A percentile compares a stretch with the other conserved stretches of the same genome.
These are phyloP conservation scores for Exidia glandulosa DNA, from an alignment of 768 basidiomycete genomes.

Conservation along the genomic window DNA sequence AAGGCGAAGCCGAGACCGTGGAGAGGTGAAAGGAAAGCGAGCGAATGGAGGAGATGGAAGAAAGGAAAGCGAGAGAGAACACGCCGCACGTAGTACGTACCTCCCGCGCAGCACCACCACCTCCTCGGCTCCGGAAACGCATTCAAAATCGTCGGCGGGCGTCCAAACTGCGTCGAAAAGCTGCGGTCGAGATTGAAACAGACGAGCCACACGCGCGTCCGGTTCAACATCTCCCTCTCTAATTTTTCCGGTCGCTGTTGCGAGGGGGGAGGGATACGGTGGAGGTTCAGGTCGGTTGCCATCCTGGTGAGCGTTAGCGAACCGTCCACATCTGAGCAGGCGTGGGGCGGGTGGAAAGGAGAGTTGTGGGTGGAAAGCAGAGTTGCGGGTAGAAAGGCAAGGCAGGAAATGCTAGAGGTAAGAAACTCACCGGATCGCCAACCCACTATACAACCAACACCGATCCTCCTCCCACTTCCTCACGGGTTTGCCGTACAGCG, in stretches of 20 bases:
- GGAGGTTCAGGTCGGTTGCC: conserved; percentile 83
- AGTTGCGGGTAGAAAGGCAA: not conserved
- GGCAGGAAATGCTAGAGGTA: not conserved
- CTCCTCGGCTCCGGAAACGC: conserved; percentile 44
- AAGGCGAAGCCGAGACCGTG: too few relatives aligned
- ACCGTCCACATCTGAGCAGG: too few relatives aligned
- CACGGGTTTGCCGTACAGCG: conserved; percentile 30
- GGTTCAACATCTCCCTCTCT: conserved; percentile 69
- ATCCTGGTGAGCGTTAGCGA: conserved; percentile 36
- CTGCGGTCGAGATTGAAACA: conserved; percentile 89
- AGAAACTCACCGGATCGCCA: conserved; percentile 62
- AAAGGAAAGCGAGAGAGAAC: not conserved
- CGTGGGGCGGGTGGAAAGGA: not conserved
- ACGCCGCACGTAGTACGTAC: too few relatives aligned
- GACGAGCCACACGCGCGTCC: conserved; percentile 77
- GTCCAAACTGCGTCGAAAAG: conserved; percentile 80
- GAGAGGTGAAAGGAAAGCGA: too few relatives aligned
- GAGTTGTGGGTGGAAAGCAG: conserved; percentile 7
- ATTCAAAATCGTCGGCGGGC: conserved; percentile 67
- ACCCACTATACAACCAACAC: conserved; percentile 80
- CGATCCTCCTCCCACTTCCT: conserved; percentile 84
- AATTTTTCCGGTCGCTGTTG: conserved; percentile 43
- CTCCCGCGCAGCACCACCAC: not conserved
- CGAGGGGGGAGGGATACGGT: conserved; percentile 26
- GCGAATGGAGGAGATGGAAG: too few relatives aligned